Base-by-base conservation (phyloP, 768 basidiomycete genomes). In the Boletales sp. region DNA sequence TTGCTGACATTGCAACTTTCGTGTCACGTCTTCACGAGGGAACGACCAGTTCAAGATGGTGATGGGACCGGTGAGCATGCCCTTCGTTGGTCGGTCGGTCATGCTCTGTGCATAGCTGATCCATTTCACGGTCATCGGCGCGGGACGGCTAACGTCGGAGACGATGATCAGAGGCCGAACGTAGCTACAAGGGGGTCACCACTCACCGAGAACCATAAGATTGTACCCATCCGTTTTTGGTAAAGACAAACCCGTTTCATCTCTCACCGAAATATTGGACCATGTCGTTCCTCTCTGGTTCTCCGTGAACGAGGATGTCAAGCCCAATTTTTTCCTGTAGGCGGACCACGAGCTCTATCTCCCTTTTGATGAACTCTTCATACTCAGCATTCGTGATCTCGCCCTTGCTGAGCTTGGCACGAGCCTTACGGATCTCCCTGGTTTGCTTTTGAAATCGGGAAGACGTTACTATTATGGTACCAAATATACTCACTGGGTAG, bases 41-140 rank as follows among this genome's bases (percentile, higher is more conserved):
- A 99, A 99, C 31, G 97, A 98, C 97, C 97, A 99, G 82, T 98
- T 98, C 73, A 98, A 84, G 74, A 99, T 97, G 54, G 93, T 94
- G 70, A 97, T 94, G n/a, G 94, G 94, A 56, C 95, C 95, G 50
- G 95, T 94, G 49, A 98, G 80, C 97, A 98, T 97, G 60, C 97
- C 95, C 86, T 99, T 99, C 92, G 98, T 94, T 61, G 94, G 97
- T 70, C 83, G 85, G 67, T 81, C 74, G 60, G 94, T 90, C 64
- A 97, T 66, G 67, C 89, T 93, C 77, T 98, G 97, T 48, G 97
- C 97, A 71, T 95, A 98, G 63, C 83, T 82, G 55, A 88, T 91
- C 97, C 97, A 99, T 69, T 82, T 84, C 66, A 98, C 94, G 63
- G 97, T 97, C 78, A 99, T 98, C 44, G 95, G 84, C 38, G 72